These are phyloP conservation scores for Veloboletus limbatus DNA, from an alignment of 1,284 basidiomycete genomes.

Conservation along the genomic window DNA sequence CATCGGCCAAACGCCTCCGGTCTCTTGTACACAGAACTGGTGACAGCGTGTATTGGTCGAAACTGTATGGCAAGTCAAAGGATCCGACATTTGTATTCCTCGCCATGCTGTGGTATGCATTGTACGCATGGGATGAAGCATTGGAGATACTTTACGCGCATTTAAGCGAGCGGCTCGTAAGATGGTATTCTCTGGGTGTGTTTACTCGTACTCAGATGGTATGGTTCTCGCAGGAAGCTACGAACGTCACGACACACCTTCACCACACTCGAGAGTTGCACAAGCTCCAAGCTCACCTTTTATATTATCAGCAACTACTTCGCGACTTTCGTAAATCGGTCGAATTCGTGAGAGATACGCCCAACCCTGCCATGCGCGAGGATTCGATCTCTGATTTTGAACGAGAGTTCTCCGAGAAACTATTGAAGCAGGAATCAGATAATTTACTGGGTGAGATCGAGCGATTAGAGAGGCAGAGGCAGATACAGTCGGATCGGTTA, in stretches of 20 bases:
- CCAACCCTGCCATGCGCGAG: constrained; percentile 41
- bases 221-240: constrained; percentile 39
- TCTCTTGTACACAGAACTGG: constrained; percentile 38
- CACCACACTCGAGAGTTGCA: constrained; percentile 49
- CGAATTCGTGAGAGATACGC: constrained; percentile 45
- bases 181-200: constrained; percentile 1
- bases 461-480: constrained; percentile 41
- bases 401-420: constrained; percentile 17
- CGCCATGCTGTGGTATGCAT: constrained; percentile 52
- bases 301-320: constrained; percentile 52
- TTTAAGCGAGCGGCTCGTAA: constrained; percentile 42
- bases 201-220: neutral
- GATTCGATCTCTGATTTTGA: constrained; percentile 17
- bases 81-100: constrained; percentile 56
- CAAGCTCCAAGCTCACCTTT: constrained; percentile 50
- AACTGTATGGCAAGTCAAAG: constrained; percentile 43
- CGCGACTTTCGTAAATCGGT: constrained; percentile 52
- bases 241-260: constrained; percentile 35
- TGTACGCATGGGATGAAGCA: constrained; percentile 59
- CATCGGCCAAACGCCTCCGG: constrained; percentile 42
- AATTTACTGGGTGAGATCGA: constrained; percentile 45
- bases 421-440: constrained; percentile 43
- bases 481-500: constrained; percentile 45
- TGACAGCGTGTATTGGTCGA: constrained; percentile 52
- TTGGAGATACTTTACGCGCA: constrained; percentile 49